Base-by-base conservation (phyloP, 306 rosid species). In the Cucurbita ficifolia region DNA sequence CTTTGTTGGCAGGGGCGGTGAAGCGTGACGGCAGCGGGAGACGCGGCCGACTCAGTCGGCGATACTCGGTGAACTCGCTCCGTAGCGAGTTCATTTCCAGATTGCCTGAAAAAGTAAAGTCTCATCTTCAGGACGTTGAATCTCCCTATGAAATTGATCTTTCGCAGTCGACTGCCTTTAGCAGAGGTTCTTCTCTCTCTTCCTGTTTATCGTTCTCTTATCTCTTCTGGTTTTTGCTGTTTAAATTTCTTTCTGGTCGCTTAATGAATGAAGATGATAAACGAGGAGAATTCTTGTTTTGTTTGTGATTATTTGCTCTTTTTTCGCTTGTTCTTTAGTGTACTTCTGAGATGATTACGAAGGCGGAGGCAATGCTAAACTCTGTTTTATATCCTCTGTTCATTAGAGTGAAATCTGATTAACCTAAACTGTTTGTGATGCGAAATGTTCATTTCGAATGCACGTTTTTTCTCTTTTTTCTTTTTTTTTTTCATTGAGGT, bases 51-150 rank as follows among this genome's bases (percentile, higher is more conserved):
- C 78, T 82, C 16, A 61, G 71, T 49, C 87, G 87, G 16, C 65
- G 60, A 33, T 58, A 81, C 85, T 86, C 89, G 9, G 82, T 79
- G 40, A 72, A 67, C 82, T 74, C 82, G 2, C 82, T 86, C 61
- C 55, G 82, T 70, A 74, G 51, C 17, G 87, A 83, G 74, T 86
- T 86, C 76, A 12, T 79, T 6, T 57, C 84, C 2, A 77, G 76
- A 78, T 83, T 86, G 8, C 85, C 85, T 11, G 72, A 72, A 1
- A 83, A 79, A 49, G 72, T 79, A 38, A 81, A 84, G 11, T 54
- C 82, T 42, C 77, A 58, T 35, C 2, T 64, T 6, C 81, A 81
- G 55, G 82, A 62, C 1, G 49, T 9, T 7, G 89, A 86, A 76
- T 77, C 79, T 51, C 56, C 78, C 3, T 71, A 19, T 21, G 58